These are phyloP conservation scores for Pseudocercospora pini-densiflorae DNA, from an alignment of 2,329 filamentous ascomycete species.

Conservation along the genomic window DNA sequence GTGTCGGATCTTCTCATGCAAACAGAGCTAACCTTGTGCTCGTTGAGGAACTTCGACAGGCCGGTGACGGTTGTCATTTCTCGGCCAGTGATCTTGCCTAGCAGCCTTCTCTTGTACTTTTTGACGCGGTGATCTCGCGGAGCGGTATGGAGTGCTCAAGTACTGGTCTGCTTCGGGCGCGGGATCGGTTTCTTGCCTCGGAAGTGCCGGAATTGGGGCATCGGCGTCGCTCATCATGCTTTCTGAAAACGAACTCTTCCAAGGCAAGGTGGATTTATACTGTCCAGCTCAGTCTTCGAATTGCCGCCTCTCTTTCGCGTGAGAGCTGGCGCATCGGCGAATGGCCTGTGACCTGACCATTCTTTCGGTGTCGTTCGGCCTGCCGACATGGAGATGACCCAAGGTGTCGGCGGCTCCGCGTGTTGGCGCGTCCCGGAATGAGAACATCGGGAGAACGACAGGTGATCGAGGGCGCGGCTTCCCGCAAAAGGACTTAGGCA, in stretches of 20 bases:
- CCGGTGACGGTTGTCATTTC: neutral
- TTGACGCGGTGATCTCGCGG: constrained; percentile 4
- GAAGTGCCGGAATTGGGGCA: neutral
- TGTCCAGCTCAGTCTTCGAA: constrained; percentile 4
- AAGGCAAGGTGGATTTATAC: neutral
- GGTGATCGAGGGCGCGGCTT: constrained; percentile 3
- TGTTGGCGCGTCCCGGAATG: neutral
- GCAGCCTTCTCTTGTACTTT: constrained; percentile 10
- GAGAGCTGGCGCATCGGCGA: constrained; percentile 1
- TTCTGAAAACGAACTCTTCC: neutral
- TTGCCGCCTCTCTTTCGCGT: constrained; percentile 1
- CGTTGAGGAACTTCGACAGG: constrained; percentile 7
- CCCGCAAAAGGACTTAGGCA: neutral
- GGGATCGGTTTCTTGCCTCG: constrained; percentile 2
- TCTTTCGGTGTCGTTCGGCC: neutral
- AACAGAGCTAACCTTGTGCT: constrained; percentile 10
- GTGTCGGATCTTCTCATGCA: constrained; percentile 6
- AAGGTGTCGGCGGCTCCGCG: constrained; percentile 1
- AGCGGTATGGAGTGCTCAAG: constrained; percentile 3
- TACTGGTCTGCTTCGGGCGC: constrained; percentile 10
- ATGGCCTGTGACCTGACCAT: constrained; percentile 3
- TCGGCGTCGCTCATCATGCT: constrained; percentile 8
- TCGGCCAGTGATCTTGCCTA: constrained; percentile 4
- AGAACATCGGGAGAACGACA: neutral
- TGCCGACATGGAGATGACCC: constrained; percentile 6